Conservation (phyloP, 2,329 filamentous ascomycete genomes). For the Truncatella angustata region DNA sequence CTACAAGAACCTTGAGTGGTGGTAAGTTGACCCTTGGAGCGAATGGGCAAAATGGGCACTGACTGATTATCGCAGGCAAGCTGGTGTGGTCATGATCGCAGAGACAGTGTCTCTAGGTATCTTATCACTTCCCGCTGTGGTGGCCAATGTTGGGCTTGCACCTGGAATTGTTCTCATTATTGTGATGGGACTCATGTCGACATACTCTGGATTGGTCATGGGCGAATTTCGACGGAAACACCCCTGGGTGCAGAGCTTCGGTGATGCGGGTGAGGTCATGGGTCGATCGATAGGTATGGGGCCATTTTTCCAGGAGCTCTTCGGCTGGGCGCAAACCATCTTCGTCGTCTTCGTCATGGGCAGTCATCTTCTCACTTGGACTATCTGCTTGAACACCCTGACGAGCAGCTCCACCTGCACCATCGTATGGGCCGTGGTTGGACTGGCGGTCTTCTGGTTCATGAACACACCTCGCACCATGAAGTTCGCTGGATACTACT, state of each 20-base stretch:
- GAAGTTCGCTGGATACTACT: slow-evolving; percentile 60
- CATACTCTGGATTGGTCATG: slow-evolving; percentile 51
- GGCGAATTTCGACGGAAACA: slow-evolving; percentile 72
- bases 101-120: slow-evolving; percentile 46
- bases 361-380: slow-evolving; percentile 67
- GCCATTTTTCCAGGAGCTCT: slow-evolving; percentile 53
- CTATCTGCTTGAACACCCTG: slow-evolving; percentile 64
- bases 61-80: slow-evolving; percentile 34
- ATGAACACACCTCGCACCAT: slow-evolving; percentile 62
- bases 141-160: slow-evolving; percentile 68
- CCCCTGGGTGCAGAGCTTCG: slow-evolving; percentile 65
- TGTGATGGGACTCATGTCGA: slow-evolving; percentile 65
- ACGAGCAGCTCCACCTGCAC: slow-evolving; percentile 60
- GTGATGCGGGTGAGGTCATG: slow-evolving; percentile 62
- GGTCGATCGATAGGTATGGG: slow-evolving; percentile 45
- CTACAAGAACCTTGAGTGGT: slow-evolving; percentile 37
- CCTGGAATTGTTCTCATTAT: slow-evolving; percentile 73
- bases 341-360: slow-evolving; percentile 69
- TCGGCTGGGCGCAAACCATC: slow-evolving; percentile 57
- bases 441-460: slow-evolving; percentile 55
- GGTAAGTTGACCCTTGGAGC: slow-evolving; percentile 25
- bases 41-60: background rate
- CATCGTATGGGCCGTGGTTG: slow-evolving; percentile 61
- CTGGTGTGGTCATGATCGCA: slow-evolving; percentile 41
- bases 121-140: slow-evolving; percentile 74